Evolutionary conservation across 768 basidiomycete genomes (phyloP), one percentile per base, ranked within the genome.

Genomic region (Boletus edulis): DNA sequence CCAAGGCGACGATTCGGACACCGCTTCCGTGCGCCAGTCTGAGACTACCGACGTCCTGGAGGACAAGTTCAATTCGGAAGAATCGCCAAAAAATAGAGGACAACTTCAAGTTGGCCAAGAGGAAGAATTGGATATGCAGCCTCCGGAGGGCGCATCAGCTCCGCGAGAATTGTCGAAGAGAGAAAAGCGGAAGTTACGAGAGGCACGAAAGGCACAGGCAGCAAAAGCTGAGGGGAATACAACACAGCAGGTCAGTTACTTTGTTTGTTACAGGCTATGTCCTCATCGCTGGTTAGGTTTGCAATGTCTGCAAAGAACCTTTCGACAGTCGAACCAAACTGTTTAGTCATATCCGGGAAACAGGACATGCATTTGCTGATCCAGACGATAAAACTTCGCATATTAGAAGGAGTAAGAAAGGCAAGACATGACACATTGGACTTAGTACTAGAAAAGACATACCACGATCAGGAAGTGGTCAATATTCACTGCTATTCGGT

Each of bases 111-210:
- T 49, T 29, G 46, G 5, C 24, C 60, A 59, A 40, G 52, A 58
- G 3, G 52, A 43, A 42, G 41, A 12, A 14, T 18, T 8, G 8
- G 40, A 52, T 38, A 10, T 7, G 14, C 50, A 53, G 12, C 52
- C 39, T 40, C 56, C 43, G 5, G 55, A 54, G 31, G 31, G 1
- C 3, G 46, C 20, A 15, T 37, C 56, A 44, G 52, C 47, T 37
- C 45, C 62, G 38, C 66, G 47, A 20, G 75, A 72, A 54, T 59
- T 81, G 56, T 82, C 91, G 7, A 98, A 97, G 72, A 84, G 82
- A 55, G 92, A 97, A 32, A 92, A 87, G 70, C 76, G 95, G 45
- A 80, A 85, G 46, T 86, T 87, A 17, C 78, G 84, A 45, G 90
- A 96, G 68, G 77, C 82, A 45, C 91, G 86, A 75, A 92, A 87